Conservation (phyloP, 257 asterid genomes). For the Gentiana macrophylla region DNA sequence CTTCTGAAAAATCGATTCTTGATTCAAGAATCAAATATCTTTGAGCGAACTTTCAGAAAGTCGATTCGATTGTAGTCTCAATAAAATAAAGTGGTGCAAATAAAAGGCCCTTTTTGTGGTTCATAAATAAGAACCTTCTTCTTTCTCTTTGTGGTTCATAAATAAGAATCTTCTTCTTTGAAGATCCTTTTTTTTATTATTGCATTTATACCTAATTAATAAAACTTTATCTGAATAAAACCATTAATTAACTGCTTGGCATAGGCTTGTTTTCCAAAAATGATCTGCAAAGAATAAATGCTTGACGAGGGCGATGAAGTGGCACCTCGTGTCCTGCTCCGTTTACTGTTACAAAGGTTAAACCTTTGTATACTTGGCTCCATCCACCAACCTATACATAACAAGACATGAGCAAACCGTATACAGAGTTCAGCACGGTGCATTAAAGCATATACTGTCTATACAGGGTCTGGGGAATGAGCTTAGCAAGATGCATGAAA, state of each 20-base stretch:
- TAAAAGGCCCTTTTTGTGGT: too few species aligned
- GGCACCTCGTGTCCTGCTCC: conserved; percentile 99
- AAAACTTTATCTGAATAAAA: not conserved
- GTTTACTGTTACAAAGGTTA: conserved; percentile 68
- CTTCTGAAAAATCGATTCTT: too few species aligned
- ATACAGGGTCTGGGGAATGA: too few species aligned
- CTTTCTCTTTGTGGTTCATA: too few species aligned
- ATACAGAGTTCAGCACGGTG: not conserved
- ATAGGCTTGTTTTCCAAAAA: conserved; percentile 69
- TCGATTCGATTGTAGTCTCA: too few species aligned
- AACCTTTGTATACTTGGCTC: conserved; percentile 90
- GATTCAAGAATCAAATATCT: too few species aligned
- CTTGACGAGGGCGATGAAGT: conserved; percentile 91
- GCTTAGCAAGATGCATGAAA: too few species aligned
- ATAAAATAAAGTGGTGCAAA: too few species aligned
- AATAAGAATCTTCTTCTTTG: not conserved
- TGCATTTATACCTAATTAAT: conserved; percentile 1
- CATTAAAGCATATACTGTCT: too few species aligned
- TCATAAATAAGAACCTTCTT: too few species aligned
- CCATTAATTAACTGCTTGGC: conserved; percentile 27
- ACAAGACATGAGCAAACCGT: not conserved
- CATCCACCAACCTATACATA: conserved; percentile 85
- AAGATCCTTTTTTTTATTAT: conserved; percentile 8
- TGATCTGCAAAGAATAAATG: conserved; percentile 62
- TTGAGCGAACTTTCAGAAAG: too few species aligned